Conservation (phyloP, 257 asterid genomes). For the Oldenlandia corymbosa region DNA sequence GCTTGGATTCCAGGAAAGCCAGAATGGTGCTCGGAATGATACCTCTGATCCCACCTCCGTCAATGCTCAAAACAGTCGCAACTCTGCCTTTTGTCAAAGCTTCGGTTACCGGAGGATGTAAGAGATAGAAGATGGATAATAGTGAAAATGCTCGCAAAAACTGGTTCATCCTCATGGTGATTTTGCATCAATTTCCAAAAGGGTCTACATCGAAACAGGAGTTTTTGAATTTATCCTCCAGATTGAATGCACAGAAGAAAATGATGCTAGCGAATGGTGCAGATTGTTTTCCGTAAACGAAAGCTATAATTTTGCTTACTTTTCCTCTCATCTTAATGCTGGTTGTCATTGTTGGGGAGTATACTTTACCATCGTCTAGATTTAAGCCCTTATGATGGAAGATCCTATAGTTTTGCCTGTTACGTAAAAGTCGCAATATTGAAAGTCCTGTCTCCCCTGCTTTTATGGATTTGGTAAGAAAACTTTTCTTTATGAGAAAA, state of each 20-base stretch:
- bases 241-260: not conserved
- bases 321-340: not conserved
- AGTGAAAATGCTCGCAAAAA: slow-evolving; percentile 1
- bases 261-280: not conserved
- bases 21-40: slow-evolving; percentile 47
- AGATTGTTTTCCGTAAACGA: not conserved
- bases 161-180: slow-evolving; percentile 5
- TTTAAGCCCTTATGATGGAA: too few relatives aligned
- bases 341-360: not conserved
- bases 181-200: not conserved
- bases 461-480: too few relatives aligned
- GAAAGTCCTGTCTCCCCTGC: too few relatives aligned
- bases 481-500: too few relatives aligned
- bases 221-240: too few relatives aligned
- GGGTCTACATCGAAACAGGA: not conserved
- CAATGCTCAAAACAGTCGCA: slow-evolving; percentile 50
- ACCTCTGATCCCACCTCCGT: slow-evolving; percentile 66
- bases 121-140: slow-evolving; percentile 1
- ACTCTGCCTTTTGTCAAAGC: slow-evolving; percentile 36
- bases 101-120: slow-evolving; percentile 15
- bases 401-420: not conserved
- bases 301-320: not conserved
- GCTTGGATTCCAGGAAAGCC: slow-evolving; percentile 56
- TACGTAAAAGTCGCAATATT: not conserved
- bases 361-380: not conserved